Conservation (phyloP, 1,284 basidiomycete species). For the Phaffia rhodozyma region DNA sequence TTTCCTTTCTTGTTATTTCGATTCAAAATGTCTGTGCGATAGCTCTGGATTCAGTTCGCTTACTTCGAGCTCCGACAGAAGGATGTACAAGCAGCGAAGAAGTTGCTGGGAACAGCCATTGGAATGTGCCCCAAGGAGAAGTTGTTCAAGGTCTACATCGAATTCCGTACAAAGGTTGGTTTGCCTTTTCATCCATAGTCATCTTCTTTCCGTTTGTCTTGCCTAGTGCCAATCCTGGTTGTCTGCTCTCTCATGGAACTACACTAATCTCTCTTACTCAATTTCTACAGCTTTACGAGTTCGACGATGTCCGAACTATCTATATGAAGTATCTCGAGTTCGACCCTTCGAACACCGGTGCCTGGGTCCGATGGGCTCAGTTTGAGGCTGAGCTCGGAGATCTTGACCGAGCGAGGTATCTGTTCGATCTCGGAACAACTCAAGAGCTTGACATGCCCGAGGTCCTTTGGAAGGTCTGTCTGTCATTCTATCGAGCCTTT, state of each 20-base stretch:
- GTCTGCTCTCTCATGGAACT: neutral
- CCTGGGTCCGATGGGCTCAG: slow-evolving; percentile 97
- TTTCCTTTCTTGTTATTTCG: slow-evolving; percentile 47
- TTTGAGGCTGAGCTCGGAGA: slow-evolving; percentile 88
- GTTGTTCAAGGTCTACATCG: slow-evolving; percentile 86
- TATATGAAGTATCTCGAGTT: slow-evolving; percentile 95
- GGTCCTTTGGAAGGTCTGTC: slow-evolving; percentile 66
- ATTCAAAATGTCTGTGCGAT: slow-evolving; percentile 71
- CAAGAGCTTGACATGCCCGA: slow-evolving; percentile 98
- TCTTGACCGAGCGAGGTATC: slow-evolving; percentile 77
- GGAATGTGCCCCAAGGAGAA: slow-evolving; percentile 94
- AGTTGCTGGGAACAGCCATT: slow-evolving; percentile 78
- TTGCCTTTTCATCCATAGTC: neutral
- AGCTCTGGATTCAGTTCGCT: slow-evolving; percentile 76
- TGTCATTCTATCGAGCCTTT: no score
- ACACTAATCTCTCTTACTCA: neutral
- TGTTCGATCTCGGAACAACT: slow-evolving; percentile 89
- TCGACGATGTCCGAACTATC: slow-evolving; percentile 79
- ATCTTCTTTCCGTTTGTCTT: neutral
- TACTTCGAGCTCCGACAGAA: slow-evolving; percentile 82
- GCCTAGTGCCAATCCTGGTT: neutral
- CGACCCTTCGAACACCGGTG: slow-evolving; percentile 75
- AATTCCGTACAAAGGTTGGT: slow-evolving; percentile 73
- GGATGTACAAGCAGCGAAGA: slow-evolving; percentile 72
- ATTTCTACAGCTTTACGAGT: slow-evolving; percentile 53